Conservation (phyloP, 164 flowering plant genomes). For the Vitis riparia region DNA sequence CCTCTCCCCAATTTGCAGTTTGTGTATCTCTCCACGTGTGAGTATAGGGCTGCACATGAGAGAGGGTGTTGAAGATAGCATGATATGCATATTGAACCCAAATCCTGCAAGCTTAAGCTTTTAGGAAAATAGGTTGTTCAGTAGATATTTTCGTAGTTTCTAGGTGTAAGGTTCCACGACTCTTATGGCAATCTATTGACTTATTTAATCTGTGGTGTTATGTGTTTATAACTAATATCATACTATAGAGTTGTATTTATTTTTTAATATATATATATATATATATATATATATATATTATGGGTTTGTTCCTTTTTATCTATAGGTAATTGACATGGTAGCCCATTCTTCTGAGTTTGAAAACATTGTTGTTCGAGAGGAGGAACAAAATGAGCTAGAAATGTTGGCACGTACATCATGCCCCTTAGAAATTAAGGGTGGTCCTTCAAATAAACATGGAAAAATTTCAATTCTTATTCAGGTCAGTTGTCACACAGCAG, state of each 20-base stretch:
- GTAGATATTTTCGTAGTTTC: background rate
- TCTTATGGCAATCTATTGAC: background rate
- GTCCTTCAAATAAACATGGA: constrained; percentile 92
- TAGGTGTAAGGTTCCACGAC: constrained; percentile 3
- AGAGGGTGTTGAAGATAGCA: too few relatives aligned
- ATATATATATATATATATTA: background rate
- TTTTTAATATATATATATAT: too few relatives aligned
- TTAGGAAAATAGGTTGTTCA: too few relatives aligned
- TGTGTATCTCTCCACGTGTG: too few relatives aligned
- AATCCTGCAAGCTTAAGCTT: too few relatives aligned
- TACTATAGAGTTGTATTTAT: background rate
- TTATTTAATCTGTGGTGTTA: background rate
- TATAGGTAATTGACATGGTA: constrained; percentile 92
- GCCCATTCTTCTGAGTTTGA: constrained; percentile 98
- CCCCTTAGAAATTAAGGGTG: constrained; percentile 93
- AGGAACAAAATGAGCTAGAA: constrained; percentile 93
- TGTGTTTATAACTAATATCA: background rate
- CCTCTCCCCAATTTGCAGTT: too few relatives aligned
- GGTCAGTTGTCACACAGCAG: constrained; percentile 34
- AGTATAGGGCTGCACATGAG: too few relatives aligned
- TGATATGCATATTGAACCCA: too few relatives aligned
- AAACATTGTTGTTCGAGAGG: constrained; percentile 96
- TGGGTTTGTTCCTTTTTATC: background rate
- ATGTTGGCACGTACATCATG: constrained; percentile 64
- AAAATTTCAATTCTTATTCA: constrained; percentile 97